Evolutionary conservation across 108 stramenopile species (phyloP).

Genomic region (Fistulifera pelliculosa): DNA sequence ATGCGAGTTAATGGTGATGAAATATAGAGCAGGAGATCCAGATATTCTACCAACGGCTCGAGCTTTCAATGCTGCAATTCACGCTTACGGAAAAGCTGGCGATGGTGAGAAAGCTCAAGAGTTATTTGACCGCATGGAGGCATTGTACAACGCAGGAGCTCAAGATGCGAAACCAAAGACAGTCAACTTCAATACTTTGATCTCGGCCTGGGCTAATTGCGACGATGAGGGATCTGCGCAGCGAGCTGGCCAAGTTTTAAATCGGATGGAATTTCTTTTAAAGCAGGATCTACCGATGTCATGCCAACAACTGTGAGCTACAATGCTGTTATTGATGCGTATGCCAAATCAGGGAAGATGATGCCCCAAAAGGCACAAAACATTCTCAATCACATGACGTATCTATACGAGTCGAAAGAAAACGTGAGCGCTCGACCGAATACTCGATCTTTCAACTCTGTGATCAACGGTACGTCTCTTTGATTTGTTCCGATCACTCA

Average conservation of each 20-base stretch:
- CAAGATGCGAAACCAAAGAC: conserved; percentile 3
- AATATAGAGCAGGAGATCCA: conserved; percentile 20
- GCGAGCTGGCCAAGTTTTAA: conserved; percentile 50
- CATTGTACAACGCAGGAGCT: conserved; percentile 2
- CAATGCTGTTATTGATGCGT: conserved; percentile 52
- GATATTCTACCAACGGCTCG: conserved; percentile 21
- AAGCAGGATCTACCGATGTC: conserved; percentile 37
- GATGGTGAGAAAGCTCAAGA: conserved; percentile 42
- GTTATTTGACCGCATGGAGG: conserved; percentile 28
- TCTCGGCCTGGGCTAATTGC: conserved; percentile 55
- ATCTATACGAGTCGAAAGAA: conserved; percentile 19
- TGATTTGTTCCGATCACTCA: background rate
- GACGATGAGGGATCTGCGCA: conserved; percentile 36
- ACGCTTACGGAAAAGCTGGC: conserved; percentile 41
- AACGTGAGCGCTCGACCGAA: conserved; percentile 36
- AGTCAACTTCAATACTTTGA: conserved; percentile 22
- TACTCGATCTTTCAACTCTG: conserved; percentile 41
- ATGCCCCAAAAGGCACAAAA: conserved; percentile 36
- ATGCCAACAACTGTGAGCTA: conserved; percentile 50
- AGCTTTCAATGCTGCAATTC: conserved; percentile 32
- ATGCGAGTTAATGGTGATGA: conserved; percentile 23
- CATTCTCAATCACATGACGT: conserved; percentile 43
- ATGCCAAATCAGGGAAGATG: conserved; percentile 23
- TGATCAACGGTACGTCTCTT: conserved; percentile 27
- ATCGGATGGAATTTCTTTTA: conserved; percentile 53